Evolutionary conservation across 345 rosid species (phyloP).

Genomic region (Gossypium stocksii): DNA sequence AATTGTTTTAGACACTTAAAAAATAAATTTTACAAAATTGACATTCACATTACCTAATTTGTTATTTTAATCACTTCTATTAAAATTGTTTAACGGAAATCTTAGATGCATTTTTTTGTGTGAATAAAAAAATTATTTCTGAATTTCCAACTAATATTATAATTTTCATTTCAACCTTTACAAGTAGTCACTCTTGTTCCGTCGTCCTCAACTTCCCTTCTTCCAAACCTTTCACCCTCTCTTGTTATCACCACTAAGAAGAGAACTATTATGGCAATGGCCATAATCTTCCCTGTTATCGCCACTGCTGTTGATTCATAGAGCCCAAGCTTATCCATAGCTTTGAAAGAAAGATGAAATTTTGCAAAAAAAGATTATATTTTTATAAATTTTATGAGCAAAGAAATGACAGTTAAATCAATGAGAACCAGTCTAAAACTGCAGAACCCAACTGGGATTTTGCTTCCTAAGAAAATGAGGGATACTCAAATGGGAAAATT

Average conservation of each 20-base stretch:
- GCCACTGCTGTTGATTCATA: slow-evolving; percentile 39
- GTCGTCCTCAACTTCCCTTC: no score
- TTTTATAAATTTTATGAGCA: neutral
- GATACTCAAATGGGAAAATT: neutral
- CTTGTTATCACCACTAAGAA: slow-evolving; percentile 43
- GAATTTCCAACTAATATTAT: neutral
- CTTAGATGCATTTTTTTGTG: neutral
- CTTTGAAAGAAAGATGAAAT: neutral
- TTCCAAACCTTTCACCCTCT: no score
- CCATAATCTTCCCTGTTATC: slow-evolving; percentile 66
- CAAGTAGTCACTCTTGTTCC: no score
- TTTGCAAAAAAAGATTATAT: neutral
- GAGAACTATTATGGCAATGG: slow-evolving; percentile 55
- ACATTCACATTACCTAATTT: no score
- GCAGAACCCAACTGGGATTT: slow-evolving; percentile 12
- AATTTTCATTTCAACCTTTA: neutral
- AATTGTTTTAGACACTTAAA: no score
- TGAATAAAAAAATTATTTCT: neutral
- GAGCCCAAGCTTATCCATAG: slow-evolving; percentile 41
- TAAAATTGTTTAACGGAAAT: no score
- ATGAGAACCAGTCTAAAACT: neutral
- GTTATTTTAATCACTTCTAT: no score
- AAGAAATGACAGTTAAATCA: no score
- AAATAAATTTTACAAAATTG: no score
- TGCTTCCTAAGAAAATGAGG: neutral